These are phyloP conservation scores for Trichoderma asperellum DNA, from an alignment of 2,329 filamentous ascomycete genomes.

Conservation along the genomic window DNA sequence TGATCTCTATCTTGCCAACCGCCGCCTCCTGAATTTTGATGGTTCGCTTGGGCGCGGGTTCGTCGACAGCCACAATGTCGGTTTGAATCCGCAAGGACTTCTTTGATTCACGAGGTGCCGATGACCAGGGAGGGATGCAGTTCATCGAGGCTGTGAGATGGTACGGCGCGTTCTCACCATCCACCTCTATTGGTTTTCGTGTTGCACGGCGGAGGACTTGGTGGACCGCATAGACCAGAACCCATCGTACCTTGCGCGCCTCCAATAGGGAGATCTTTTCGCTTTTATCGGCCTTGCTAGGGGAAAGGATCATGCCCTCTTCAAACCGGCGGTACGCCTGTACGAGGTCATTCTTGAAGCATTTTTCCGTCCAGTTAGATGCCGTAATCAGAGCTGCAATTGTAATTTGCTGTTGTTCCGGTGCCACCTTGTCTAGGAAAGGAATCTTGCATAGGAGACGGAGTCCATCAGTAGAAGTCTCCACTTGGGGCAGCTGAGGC, in stretches of 20 bases:
- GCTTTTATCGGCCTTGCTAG: conserved; percentile 57
- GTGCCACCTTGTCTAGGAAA: conserved; percentile 47
- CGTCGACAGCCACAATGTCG: conserved; percentile 33
- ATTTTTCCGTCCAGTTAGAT: conserved; percentile 49
- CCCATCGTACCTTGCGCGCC: conserved; percentile 77
- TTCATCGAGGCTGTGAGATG: conserved; percentile 51
- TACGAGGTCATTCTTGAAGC: conserved; percentile 61
- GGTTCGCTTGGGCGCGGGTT: conserved; percentile 25
- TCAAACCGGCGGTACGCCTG: conserved; percentile 73
- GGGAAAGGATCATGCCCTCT: conserved; percentile 55
- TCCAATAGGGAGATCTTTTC: conserved; percentile 62
- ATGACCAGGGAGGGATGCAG: conserved; percentile 54
- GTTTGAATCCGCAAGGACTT: conserved; percentile 37
- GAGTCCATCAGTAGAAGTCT: conserved; percentile 35
- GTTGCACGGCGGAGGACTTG: conserved; percentile 72
- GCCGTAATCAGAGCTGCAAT: conserved; percentile 58
- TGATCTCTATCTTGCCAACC: conserved; percentile 47
- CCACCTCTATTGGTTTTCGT: conserved; percentile 63
- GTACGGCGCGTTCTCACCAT: conserved; percentile 62
- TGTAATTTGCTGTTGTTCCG: conserved; percentile 53
- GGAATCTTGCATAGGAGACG: conserved; percentile 49
- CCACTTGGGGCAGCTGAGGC: conserved; percentile 64
- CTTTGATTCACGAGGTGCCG: conserved; percentile 38
- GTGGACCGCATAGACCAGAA: conserved; percentile 72
- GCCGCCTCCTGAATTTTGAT: conserved; percentile 25